These are phyloP conservation scores for Parachaetomium inaequale DNA, from an alignment of 495 filamentous ascomycete species.

Conservation along the genomic window DNA sequence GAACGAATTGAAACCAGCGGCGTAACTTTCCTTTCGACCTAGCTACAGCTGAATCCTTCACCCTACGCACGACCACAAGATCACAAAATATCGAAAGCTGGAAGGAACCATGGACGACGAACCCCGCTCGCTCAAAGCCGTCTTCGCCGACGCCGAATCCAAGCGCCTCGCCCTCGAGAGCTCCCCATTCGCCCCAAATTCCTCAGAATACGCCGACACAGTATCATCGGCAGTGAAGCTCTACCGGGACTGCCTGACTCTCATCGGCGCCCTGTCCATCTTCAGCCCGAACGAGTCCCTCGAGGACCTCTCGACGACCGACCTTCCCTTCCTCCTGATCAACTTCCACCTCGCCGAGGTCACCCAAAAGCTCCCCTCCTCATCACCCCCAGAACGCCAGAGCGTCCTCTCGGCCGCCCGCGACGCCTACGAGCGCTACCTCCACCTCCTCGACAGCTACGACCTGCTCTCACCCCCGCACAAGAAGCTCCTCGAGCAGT, in stretches of 20 bases:
- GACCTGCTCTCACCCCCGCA: constrained; percentile 64
- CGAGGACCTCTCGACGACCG: constrained; percentile 81
- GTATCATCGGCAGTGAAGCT: constrained; percentile 61
- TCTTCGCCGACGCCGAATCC: constrained; percentile 54
- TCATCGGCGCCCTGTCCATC: constrained; percentile 66
- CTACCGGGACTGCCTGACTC: constrained; percentile 68
- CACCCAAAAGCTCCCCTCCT: constrained; percentile 46
- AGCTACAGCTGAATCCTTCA: background rate
- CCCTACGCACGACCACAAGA: background rate
- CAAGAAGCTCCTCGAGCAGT: constrained; percentile 66
- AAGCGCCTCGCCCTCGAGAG: constrained; percentile 38
- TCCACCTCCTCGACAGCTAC: constrained; percentile 74
- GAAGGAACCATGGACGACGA: constrained; percentile 26
- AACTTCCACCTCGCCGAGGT: constrained; percentile 36
- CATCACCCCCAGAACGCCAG: constrained; percentile 58
- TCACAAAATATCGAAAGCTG: background rate
- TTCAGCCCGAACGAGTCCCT: constrained; percentile 89
- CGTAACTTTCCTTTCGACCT: background rate
- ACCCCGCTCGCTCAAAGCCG: constrained; percentile 41
- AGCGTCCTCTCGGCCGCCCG: constrained; percentile 58
- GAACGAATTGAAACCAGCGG: background rate
- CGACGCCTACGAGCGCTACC: constrained; percentile 68
- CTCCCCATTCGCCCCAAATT: constrained; percentile 46
- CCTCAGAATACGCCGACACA: constrained; percentile 60
- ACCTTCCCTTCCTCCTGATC: constrained; percentile 64